A percentile compares a stretch with the other conserved stretches of the same genome.
Conservation (phyloP, 2,329 filamentous ascomycete genomes). For the Aspergillus amoenus region DNA sequence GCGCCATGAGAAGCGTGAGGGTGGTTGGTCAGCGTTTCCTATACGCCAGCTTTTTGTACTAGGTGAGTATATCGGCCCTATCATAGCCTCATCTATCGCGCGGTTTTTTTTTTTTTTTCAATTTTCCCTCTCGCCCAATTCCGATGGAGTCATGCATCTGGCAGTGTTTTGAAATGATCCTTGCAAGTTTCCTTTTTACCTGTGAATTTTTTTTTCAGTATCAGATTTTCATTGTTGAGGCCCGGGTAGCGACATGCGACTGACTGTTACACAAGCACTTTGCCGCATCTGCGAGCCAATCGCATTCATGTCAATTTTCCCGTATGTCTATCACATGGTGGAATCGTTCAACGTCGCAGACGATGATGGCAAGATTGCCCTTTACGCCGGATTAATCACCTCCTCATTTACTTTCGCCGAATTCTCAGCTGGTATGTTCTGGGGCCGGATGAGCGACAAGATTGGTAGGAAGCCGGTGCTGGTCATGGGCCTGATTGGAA, state of each 20-base stretch:
- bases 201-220: neutral
- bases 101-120: neutral
- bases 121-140: constrained; percentile 13
- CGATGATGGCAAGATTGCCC: constrained; percentile 74
- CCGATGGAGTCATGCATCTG: neutral
- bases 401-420: constrained; percentile 95
- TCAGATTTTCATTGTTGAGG: constrained; percentile 1
- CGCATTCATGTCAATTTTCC: constrained; percentile 99
- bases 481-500: constrained; percentile 83
- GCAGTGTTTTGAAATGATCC: neutral
- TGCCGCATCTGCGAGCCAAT: constrained; percentile 98
- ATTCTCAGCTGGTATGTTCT: constrained; percentile 87
- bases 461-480: constrained; percentile 92
- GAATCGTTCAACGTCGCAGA: constrained; percentile 83
- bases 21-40: constrained; percentile 53
- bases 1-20: constrained; percentile 26
- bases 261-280: constrained; percentile 59
- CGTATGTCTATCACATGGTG: constrained; percentile 98
- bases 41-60: constrained; percentile 55
- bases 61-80: constrained; percentile 38
- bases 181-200: neutral
- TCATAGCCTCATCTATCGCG: constrained; percentile 2
- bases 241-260: constrained; percentile 18
- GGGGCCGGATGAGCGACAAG: constrained; percentile 88
- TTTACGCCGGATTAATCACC: constrained; percentile 94